Evolutionary conservation across 441 rosid genomes (phyloP).

Genomic region (Euphorbia celastroides): DNA sequence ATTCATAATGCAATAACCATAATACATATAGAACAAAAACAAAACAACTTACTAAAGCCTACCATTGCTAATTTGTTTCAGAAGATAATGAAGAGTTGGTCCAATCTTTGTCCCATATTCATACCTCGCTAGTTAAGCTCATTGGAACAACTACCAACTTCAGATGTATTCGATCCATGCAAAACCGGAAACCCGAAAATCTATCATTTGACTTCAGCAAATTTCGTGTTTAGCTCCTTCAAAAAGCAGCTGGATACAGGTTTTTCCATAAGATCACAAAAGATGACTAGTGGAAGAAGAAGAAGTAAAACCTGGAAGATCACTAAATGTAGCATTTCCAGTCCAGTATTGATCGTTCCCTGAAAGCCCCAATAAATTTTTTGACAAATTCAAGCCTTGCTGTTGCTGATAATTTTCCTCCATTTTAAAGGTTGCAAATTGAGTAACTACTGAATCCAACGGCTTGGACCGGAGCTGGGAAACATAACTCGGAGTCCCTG

Average conservation of each 20-base stretch:
- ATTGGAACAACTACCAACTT: not conserved
- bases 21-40: slow-evolving; percentile 19
- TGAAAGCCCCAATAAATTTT: slow-evolving; percentile 46
- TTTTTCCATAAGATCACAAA: slow-evolving; percentile 31
- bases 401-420: slow-evolving; percentile 46
- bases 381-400: slow-evolving; percentile 38
- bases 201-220: not conserved
- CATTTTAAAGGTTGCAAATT: slow-evolving; percentile 57
- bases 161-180: not conserved
- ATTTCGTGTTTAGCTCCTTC: not conserved
- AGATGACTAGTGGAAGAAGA: slow-evolving; percentile 58
- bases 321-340: slow-evolving; percentile 54
- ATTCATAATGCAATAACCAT: slow-evolving; percentile 13
- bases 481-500: slow-evolving; percentile 24
- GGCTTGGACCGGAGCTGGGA: slow-evolving; percentile 33
- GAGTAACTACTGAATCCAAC: slow-evolving; percentile 28
- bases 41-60: slow-evolving; percentile 18
- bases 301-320: slow-evolving; percentile 59
- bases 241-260: not conserved
- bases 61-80: slow-evolving; percentile 22
- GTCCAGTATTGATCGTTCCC: slow-evolving; percentile 55
- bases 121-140: too few species aligned
- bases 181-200: not conserved
- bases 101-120: too few species aligned
- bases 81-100: slow-evolving; percentile 10